Conservation (phyloP, 75 land plant species). For the Pinus tabuliformis region DNA sequence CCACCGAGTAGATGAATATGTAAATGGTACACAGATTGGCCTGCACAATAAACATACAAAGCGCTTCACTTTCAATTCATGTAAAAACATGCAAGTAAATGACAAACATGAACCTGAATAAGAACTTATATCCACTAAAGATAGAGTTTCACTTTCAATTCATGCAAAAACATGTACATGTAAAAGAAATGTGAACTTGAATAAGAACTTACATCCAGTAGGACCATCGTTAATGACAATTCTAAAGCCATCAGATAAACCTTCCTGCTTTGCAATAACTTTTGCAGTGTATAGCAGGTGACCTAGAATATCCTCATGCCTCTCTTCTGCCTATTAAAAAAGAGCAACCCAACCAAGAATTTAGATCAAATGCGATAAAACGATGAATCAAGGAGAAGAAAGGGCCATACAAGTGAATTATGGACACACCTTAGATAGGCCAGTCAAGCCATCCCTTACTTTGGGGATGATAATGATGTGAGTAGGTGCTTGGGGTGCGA, state of each 20-base stretch:
- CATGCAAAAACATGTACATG: background rate
- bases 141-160: background rate
- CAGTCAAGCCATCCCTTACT: constrained; percentile 74
- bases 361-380: background rate
- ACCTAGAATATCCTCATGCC: constrained; percentile 82
- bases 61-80: background rate
- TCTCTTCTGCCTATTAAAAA: constrained; percentile 75
- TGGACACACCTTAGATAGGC: constrained; percentile 61
- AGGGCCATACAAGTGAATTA: constrained; percentile 4
- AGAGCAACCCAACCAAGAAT: background rate
- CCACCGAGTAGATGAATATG: constrained; percentile 89
- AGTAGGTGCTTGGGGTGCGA: constrained; percentile 72
- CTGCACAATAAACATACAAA: constrained; percentile 29
- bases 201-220: constrained; percentile 57
- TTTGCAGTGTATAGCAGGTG: constrained; percentile 75
- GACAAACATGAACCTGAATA: background rate
- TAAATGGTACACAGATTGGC: constrained; percentile 88
- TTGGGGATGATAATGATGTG: constrained; percentile 88
- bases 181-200: background rate
- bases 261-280: constrained; percentile 81
- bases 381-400: background rate
- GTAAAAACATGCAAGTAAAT: background rate
- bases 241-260: constrained; percentile 74
- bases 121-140: constrained; percentile 63
- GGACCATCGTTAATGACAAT: constrained; percentile 90